Conservation (phyloP, 1,284 basidiomycete species). For the Cerioporus squamosus region DNA sequence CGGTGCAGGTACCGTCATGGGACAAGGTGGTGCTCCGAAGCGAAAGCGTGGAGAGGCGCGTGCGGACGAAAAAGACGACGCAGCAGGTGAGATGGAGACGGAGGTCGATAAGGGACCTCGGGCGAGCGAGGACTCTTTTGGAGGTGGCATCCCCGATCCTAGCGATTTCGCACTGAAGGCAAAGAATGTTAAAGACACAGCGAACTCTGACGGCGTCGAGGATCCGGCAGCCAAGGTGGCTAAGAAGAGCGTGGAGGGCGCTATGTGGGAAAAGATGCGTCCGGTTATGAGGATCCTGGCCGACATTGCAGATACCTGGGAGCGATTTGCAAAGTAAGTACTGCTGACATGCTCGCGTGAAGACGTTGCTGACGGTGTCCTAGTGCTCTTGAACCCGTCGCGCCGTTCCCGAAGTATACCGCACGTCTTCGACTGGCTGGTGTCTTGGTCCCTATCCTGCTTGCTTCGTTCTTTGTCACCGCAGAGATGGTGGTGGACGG, state of each 20-base stretch:
- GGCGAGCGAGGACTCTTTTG: constrained; percentile 20
- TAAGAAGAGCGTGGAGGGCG: constrained; percentile 33
- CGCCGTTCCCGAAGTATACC: constrained; percentile 38
- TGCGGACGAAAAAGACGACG: constrained; percentile 25
- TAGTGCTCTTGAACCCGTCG: constrained; percentile 41
- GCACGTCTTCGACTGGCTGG: constrained; percentile 36
- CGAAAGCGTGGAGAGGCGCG: constrained; percentile 14
- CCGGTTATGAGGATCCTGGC: constrained; percentile 39
- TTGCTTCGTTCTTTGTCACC: constrained; percentile 46
- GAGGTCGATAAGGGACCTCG: constrained; percentile 25
- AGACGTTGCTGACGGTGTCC: background rate
- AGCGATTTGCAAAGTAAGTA: constrained; percentile 40
- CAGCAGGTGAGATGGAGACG: constrained; percentile 26
- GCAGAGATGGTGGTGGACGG: constrained; percentile 45
- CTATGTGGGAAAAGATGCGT: constrained; percentile 39
- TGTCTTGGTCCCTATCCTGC: constrained; percentile 33
- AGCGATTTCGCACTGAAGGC: constrained; percentile 30
- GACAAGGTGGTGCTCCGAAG: constrained; percentile 33
- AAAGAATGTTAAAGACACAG: constrained; percentile 26
- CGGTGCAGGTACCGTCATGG: constrained; percentile 43
- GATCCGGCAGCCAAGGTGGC: constrained; percentile 32
- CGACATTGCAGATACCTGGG: constrained; percentile 38
- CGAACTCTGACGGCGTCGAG: constrained; percentile 29
- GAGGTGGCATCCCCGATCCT: constrained; percentile 37
- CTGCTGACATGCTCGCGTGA: background rate